Conservation (phyloP, 179 eudicot species). For the Monotropa hypopitys region DNA sequence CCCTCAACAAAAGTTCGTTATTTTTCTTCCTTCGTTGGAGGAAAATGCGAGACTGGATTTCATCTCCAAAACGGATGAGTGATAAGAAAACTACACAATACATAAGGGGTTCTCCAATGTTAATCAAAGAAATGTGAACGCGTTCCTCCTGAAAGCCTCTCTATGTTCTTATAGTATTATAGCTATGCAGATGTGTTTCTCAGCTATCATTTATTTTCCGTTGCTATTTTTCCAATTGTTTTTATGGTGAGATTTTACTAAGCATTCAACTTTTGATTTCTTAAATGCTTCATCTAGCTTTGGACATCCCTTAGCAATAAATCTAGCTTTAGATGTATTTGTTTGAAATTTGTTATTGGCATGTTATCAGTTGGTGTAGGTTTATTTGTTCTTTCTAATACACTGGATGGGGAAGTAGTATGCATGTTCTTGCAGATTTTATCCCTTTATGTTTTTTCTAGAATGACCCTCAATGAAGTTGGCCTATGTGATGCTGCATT, state of each 20-base stretch:
- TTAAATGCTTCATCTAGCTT: neutral
- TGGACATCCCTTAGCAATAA: neutral
- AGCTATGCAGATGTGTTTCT: neutral
- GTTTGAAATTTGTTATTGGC: neutral
- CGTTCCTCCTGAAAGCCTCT: neutral
- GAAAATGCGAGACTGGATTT: neutral
- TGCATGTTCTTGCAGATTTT: neutral
- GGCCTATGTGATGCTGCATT: conserved; percentile 66
- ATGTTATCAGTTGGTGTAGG: neutral
- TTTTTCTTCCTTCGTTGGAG: neutral
- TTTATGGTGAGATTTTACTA: neutral
- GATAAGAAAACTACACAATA: neutral
- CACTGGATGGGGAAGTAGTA: neutral
- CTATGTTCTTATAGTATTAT: neutral
- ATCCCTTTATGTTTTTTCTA: conserved; percentile 15
- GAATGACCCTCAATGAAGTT: conserved; percentile 56
- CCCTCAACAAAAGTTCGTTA: neutral
- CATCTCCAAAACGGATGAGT: neutral
- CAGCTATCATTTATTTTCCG: neutral
- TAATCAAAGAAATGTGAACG: neutral
- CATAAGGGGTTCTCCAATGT: neutral
- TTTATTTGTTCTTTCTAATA: neutral
- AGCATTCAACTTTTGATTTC: neutral
- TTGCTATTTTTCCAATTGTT: no score
- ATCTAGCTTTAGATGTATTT: neutral